Evolutionary conservation across 768 basidiomycete species (phyloP).

Genomic region (Agrocybe chaxingu): DNA sequence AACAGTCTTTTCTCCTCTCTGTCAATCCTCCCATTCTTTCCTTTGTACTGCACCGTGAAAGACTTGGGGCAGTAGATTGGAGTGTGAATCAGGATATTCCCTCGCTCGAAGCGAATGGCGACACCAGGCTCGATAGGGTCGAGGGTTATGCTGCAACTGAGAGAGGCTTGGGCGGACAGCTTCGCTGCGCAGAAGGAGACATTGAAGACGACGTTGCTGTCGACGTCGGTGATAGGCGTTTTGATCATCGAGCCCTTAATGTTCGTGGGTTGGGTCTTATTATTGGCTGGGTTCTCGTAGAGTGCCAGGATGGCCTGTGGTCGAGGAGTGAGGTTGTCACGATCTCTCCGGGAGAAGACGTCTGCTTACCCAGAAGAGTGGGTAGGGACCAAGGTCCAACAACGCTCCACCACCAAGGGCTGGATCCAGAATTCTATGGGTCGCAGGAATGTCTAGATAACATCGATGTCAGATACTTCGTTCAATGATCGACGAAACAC

Average conservation of each 20-base stretch:
- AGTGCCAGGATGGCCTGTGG: constrained; percentile 69
- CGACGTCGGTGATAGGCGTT: constrained; percentile 75
- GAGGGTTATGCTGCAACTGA: constrained; percentile 66
- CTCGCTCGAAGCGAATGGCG: constrained; percentile 72
- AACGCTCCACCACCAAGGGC: constrained; percentile 78
- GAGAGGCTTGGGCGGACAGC: constrained; percentile 68
- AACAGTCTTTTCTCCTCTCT: constrained; percentile 59
- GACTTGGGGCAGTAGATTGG: constrained; percentile 68
- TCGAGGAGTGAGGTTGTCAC: background rate
- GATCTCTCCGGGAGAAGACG: background rate
- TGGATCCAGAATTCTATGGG: constrained; percentile 78
- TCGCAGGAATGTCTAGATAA: constrained; percentile 54
- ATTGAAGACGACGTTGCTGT: constrained; percentile 71
- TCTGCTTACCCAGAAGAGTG: constrained; percentile 66
- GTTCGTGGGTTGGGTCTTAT: constrained; percentile 48
- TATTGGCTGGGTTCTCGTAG: constrained; percentile 79
- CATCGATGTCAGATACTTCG: background rate
- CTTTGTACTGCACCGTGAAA: constrained; percentile 63
- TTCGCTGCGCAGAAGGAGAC: constrained; percentile 61
- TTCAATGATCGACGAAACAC: constrained; percentile 16
- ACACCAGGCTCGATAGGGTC: constrained; percentile 47
- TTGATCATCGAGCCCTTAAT: constrained; percentile 74
- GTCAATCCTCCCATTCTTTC: constrained; percentile 40
- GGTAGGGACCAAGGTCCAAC: constrained; percentile 84
- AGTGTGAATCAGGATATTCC: constrained; percentile 57